Conservation (phyloP, 2,329 filamentous ascomycete genomes). For the Thelonectria olida region DNA sequence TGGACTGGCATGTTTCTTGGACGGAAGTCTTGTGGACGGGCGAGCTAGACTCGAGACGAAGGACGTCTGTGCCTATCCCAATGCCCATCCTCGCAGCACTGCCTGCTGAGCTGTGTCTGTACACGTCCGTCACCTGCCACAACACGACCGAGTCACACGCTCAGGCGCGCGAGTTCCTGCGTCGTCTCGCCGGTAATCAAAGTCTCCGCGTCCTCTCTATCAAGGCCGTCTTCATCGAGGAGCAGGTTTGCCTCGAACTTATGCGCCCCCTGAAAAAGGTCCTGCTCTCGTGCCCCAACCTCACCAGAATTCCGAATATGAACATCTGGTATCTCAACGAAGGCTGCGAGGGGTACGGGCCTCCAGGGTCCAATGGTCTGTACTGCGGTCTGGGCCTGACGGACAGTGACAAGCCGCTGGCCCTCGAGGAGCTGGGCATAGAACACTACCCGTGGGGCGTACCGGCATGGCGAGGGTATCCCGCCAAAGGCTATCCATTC, state of each 20-base stretch:
- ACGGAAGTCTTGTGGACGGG: background rate
- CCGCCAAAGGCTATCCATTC: background rate
- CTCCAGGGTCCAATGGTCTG: background rate
- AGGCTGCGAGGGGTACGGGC: background rate
- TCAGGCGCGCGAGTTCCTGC: slow-evolving; percentile 5
- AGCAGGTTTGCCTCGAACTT: slow-evolving; percentile 16
- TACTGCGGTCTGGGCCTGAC: slow-evolving; percentile 14
- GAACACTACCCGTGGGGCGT: slow-evolving; percentile 12
- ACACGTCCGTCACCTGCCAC: slow-evolving; percentile 12
- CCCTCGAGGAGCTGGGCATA: slow-evolving; percentile 14
- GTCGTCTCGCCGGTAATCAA: background rate
- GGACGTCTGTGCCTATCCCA: slow-evolving; percentile 1
- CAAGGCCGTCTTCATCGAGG: slow-evolving; percentile 4
- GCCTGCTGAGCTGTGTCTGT: background rate
- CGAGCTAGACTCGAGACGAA: background rate
- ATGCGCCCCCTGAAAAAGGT: slow-evolving; percentile 18
- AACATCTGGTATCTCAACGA: slow-evolving; percentile 12
- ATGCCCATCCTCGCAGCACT: slow-evolving; percentile 5
- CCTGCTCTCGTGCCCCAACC: slow-evolving; percentile 21
- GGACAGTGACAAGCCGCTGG: slow-evolving; percentile 9
- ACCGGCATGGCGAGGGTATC: slow-evolving; percentile 2
- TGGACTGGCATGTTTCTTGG: slow-evolving; percentile 14
- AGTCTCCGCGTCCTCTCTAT: slow-evolving; percentile 14
- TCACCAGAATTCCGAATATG: slow-evolving; percentile 3
- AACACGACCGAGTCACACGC: background rate